These are phyloP conservation scores for Trichoderma lentiforme DNA, from an alignment of 2,329 filamentous ascomycete genomes.

Conservation along the genomic window DNA sequence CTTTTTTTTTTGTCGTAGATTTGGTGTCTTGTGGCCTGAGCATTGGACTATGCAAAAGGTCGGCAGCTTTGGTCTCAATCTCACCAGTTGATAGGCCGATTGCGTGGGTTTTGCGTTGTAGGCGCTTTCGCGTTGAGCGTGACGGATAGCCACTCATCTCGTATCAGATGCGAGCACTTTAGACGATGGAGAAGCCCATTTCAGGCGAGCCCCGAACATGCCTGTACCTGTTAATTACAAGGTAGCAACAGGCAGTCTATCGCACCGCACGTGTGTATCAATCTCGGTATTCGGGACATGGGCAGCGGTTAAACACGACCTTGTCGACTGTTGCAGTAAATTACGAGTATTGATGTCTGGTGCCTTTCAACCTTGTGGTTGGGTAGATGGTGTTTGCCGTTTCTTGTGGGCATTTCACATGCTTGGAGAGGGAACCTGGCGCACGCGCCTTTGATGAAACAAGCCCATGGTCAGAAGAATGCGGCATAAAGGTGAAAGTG, in stretches of 20 bases:
- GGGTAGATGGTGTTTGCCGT: background rate
- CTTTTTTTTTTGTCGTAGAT: background rate
- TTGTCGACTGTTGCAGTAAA: background rate
- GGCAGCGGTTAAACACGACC: background rate
- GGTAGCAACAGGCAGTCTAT: background rate
- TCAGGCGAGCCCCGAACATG: background rate
- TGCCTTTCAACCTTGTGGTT: background rate
- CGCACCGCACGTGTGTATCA: slow-evolving; percentile 4
- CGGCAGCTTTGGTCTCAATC: background rate
- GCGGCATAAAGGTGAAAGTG: background rate
- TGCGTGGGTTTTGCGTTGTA: background rate
- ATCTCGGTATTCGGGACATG: slow-evolving; percentile 2
- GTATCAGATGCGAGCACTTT: background rate
- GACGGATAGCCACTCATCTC: background rate
- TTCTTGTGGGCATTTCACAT: background rate
- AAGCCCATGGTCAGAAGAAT: background rate
- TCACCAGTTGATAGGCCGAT: background rate
- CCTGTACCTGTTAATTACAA: background rate
- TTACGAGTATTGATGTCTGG: background rate
- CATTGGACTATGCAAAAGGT: background rate
- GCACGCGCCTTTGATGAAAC: background rate
- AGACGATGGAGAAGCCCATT: background rate
- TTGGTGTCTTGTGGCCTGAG: background rate
- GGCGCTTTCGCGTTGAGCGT: background rate
- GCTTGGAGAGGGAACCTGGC: background rate